Conservation (phyloP, 441 rosid species). For the Populus tomentosa region DNA sequence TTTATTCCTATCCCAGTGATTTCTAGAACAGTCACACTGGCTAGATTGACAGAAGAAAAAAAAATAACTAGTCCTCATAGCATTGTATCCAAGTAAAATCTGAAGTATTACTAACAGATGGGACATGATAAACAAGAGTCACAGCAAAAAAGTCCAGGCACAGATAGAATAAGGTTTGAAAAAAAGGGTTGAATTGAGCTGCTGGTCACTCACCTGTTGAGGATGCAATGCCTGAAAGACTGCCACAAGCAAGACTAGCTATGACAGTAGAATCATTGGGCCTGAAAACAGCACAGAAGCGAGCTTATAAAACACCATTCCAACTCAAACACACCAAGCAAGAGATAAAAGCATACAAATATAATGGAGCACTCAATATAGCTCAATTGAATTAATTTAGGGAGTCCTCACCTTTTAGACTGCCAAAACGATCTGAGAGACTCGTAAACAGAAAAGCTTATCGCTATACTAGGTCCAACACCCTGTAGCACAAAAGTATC, state of each 20-base stretch:
- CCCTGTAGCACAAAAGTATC: slow-evolving; percentile 46
- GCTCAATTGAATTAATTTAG: slow-evolving; percentile 7
- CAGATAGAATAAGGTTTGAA: background rate
- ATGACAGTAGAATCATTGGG: slow-evolving; percentile 58
- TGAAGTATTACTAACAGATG: no score
- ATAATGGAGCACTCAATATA: slow-evolving; percentile 1
- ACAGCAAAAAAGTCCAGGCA: background rate
- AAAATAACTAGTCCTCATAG: background rate
- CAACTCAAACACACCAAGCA: slow-evolving; percentile 6
- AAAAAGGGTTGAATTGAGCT: background rate
- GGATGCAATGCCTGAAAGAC: slow-evolving; percentile 89
- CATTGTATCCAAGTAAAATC: background rate
- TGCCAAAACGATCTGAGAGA: slow-evolving; percentile 64
- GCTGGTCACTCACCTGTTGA: slow-evolving; percentile 60
- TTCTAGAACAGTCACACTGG: background rate
- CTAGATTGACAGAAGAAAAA: background rate
- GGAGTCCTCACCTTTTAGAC: slow-evolving; percentile 51
- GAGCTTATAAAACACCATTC: slow-evolving; percentile 7
- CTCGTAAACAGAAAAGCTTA: slow-evolving; percentile 82
- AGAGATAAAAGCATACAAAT: background rate
- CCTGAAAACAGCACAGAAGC: slow-evolving; percentile 37
- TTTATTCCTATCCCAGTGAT: background rate
- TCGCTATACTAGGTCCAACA: slow-evolving; percentile 90
- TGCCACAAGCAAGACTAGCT: slow-evolving; percentile 82
- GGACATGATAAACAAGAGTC: background rate